These are phyloP conservation scores for Asterophora lycoperdoides DNA, from an alignment of 768 basidiomycete genomes.

Conservation along the genomic window DNA sequence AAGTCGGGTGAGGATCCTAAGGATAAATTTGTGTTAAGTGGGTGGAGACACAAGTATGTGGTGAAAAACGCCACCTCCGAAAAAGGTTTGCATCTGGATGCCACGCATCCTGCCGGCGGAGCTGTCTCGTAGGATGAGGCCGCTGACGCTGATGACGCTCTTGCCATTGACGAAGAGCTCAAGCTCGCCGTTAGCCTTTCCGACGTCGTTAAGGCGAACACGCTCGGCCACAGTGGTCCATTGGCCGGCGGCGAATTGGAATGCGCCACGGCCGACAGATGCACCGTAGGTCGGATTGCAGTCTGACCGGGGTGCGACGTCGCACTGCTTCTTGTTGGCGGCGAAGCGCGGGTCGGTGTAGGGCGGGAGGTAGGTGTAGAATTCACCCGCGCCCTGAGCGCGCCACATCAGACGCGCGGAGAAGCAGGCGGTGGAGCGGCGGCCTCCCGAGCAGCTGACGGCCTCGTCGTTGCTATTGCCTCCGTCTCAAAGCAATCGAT, in stretches of 20 bases:
- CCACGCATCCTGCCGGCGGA: constrained; percentile 53
- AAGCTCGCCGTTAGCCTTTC: constrained; percentile 66
- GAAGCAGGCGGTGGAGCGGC: constrained; percentile 54
- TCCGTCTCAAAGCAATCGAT: constrained; percentile 36
- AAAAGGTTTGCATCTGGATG: constrained; percentile 76
- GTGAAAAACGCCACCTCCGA: constrained; percentile 48
- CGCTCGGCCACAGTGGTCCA: constrained; percentile 72
- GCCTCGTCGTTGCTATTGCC: constrained; percentile 47
- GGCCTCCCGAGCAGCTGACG: constrained; percentile 59
- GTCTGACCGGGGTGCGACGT: constrained; percentile 43
- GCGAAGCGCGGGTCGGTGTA: constrained; percentile 32
- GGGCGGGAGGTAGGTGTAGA: constrained; percentile 69
- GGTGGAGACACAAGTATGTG: not conserved
- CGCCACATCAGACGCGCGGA: constrained; percentile 72
- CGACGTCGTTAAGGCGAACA: constrained; percentile 69
- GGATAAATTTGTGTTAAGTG: constrained; percentile 4
- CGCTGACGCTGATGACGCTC: constrained; percentile 55
- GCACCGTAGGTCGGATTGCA: constrained; percentile 64
- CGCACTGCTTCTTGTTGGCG: constrained; percentile 48
- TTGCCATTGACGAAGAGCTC: constrained; percentile 63
- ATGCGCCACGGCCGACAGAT: constrained; percentile 66
- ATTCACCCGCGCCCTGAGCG: constrained; percentile 51
- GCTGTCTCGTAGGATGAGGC: constrained; percentile 51
- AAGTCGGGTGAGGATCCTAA: constrained; percentile 43
- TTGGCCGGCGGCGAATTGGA: constrained; percentile 54